A percentile compares a stretch with the other conserved stretches of the same genome.
Conservation (phyloP, 805 yeast species). For the Starmerella cellae region DNA sequence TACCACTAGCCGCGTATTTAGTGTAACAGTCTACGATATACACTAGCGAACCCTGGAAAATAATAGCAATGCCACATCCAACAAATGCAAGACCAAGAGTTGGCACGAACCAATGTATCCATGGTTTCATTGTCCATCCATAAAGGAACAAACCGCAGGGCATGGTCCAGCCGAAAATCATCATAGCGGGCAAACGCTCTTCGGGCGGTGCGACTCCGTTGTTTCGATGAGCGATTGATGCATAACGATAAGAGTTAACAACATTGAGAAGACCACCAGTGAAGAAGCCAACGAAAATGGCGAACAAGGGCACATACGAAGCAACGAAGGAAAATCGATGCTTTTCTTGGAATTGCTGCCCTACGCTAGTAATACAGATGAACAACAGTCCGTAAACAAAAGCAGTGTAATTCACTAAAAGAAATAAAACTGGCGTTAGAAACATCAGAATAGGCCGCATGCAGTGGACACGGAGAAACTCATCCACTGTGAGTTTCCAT, state of each 20-base stretch:
- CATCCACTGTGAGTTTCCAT: conserved; percentile 52
- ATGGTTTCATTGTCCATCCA: conserved; percentile 45
- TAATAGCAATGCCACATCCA: conserved; percentile 41
- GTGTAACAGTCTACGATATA: conserved; percentile 52
- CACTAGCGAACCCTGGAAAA: conserved; percentile 50
- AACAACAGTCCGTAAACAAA: conserved; percentile 36
- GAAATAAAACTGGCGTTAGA: conserved; percentile 34
- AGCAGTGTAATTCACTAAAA: conserved; percentile 32
- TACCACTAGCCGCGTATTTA: conserved; percentile 47
- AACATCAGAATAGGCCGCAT: conserved; percentile 70
- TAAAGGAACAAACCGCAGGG: conserved; percentile 46
- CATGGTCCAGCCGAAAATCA: conserved; percentile 34
- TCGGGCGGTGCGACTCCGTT: conserved; percentile 46
- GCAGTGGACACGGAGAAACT: conserved; percentile 59
- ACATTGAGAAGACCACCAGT: conserved; percentile 27
- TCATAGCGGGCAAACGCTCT: conserved; percentile 44
- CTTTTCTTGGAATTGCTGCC: conserved; percentile 26
- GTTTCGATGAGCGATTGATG: conserved; percentile 21
- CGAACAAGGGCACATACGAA: conserved; percentile 27
- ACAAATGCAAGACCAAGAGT: conserved; percentile 41
- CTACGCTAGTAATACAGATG: conserved; percentile 32
- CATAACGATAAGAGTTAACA: conserved; percentile 23
- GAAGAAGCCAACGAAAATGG: conserved; percentile 26
- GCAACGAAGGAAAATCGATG: conserved; percentile 27
- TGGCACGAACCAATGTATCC: conserved; percentile 42